Percentiles rank a stretch among this genome's conserved stretches.
These are phyloP conservation scores for Citrus maxima DNA, from an alignment of 345 rosid genomes.

Conservation along the genomic window DNA sequence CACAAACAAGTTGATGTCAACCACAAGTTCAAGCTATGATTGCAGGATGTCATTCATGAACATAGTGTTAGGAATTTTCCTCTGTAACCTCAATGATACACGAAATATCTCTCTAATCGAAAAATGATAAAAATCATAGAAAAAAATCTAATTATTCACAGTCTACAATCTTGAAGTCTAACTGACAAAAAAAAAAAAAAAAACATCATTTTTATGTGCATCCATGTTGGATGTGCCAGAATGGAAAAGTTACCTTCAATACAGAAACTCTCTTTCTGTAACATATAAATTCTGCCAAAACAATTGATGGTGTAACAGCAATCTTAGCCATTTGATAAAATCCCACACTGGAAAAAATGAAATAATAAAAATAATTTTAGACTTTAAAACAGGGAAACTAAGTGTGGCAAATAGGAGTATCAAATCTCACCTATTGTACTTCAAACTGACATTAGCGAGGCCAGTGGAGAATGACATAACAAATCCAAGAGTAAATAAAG, in stretches of 20 bases:
- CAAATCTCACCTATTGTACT: conserved; percentile 72
- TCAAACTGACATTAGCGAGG: conserved; percentile 96
- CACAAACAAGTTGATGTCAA: not conserved
- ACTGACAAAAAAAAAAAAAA: not conserved
- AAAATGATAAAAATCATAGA: not conserved
- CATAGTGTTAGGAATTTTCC: not conserved
- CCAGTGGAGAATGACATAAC: conserved; percentile 96
- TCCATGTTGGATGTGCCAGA: not conserved
- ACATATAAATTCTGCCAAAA: conserved; percentile 82
- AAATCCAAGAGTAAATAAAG: conserved; percentile 69
- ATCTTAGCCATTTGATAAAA: conserved; percentile 98
- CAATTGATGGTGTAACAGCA: conserved; percentile 92
- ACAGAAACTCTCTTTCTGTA: conserved; percentile 66
- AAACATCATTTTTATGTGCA: not conserved
- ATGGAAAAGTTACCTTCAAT: conserved; percentile 50
- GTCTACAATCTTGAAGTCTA: not conserved
- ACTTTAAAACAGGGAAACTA: not conserved
- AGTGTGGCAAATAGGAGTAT: not conserved
- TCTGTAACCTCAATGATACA: not conserved
- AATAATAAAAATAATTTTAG: not conserved
- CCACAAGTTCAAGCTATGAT: not conserved
- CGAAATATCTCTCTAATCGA: not conserved
- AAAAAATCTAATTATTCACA: not conserved
- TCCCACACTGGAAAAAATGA: conserved; percentile 56
- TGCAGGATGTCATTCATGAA: not conserved